A percentile compares a stretch with the other conserved stretches of the same genome.
Evolutionary conservation across 2,329 filamentous ascomycete species (phyloP).

Genomic region (Stachybotrys echinatus): DNA sequence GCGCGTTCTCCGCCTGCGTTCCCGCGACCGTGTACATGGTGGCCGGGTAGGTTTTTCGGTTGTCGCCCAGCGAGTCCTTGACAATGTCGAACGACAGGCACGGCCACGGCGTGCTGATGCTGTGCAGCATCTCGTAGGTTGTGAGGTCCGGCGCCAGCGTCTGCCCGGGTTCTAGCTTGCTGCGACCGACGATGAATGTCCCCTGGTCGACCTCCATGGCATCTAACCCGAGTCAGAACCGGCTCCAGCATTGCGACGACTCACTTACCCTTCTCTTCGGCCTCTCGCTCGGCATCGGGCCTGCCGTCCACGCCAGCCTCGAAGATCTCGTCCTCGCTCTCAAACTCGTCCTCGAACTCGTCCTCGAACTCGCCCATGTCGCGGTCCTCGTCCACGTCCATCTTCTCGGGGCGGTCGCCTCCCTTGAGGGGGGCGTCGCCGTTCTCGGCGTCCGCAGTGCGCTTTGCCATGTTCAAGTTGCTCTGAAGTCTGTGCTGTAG

Average conservation of each 20-base stretch:
- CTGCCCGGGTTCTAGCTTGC: conserved; percentile 86
- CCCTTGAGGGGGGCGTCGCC: conserved; percentile 51
- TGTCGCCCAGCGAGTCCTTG: conserved; percentile 77
- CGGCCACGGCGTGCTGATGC: conserved; percentile 89
- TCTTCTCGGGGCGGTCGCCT: conserved; percentile 55
- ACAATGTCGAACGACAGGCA: conserved; percentile 95
- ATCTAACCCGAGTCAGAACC: conserved; percentile 32
- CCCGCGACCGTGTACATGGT: conserved; percentile 94
- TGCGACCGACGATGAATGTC: conserved; percentile 92
- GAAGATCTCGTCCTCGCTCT: conserved; percentile 84
- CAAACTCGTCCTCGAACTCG: conserved; percentile 88
- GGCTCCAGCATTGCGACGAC: neutral
- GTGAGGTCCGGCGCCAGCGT: conserved; percentile 84
- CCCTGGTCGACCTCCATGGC: conserved; percentile 92
- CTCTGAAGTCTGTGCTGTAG: too few species aligned
- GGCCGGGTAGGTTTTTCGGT: conserved; percentile 87
- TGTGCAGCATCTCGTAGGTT: conserved; percentile 98
- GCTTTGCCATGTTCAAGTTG: conserved; percentile 58
- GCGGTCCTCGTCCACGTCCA: conserved; percentile 58
- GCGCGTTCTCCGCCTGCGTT: conserved; percentile 77
- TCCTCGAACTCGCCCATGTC: conserved; percentile 85
- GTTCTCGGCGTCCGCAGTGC: conserved; percentile 45
- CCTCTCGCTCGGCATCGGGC: conserved; percentile 87
- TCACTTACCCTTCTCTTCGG: conserved; percentile 63
- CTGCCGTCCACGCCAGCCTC: conserved; percentile 92